Percentiles rank a stretch among this genome's conserved stretches.
phyloP scores from a whole-genome alignment of 2,329 filamentous ascomycete genomes.

The Davidsoniella eucalypti region DNA sequence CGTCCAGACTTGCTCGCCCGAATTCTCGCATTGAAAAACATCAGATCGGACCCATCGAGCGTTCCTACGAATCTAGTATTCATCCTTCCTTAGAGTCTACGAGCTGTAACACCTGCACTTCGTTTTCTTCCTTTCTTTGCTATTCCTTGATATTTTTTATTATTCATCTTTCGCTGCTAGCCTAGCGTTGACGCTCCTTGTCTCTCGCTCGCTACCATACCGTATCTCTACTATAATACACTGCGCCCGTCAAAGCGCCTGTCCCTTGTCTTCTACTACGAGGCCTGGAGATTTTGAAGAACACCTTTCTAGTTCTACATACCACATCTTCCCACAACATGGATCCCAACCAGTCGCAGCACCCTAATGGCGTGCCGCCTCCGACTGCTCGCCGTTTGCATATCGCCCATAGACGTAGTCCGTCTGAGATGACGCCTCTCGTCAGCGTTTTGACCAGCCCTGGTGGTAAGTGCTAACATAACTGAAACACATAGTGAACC shows the following conservation, averaged over 20 bases:
- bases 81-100: neutral
- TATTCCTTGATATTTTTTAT: neutral
- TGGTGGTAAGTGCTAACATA: slow-evolving; percentile 36
- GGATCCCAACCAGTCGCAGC: slow-evolving; percentile 30
- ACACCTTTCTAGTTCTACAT: slow-evolving; percentile 4
- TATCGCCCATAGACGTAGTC: slow-evolving; percentile 92
- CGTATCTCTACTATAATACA: neutral
- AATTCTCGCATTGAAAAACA: slow-evolving; percentile 12
- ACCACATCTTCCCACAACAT: slow-evolving; percentile 33
- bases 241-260: too few species aligned
- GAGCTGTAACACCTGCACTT: neutral
- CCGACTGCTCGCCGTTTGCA: slow-evolving; percentile 80
- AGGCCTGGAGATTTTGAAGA: slow-evolving; percentile 15
- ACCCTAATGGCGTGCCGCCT: slow-evolving; percentile 44
- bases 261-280: neutral
- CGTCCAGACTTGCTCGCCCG: slow-evolving; percentile 7
- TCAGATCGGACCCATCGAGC: slow-evolving; percentile 10
- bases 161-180: neutral
- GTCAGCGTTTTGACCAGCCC: slow-evolving; percentile 75
- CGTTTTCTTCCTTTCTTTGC: neutral
- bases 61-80: slow-evolving; percentile 1
- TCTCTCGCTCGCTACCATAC: slow-evolving; percentile 2
- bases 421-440: slow-evolving; percentile 88
- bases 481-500: neutral
- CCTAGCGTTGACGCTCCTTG: slow-evolving; percentile 5